Evolutionary conservation across 1,139 yeast species (phyloP).

Genomic region (Blastobotrys serpentis): DNA sequence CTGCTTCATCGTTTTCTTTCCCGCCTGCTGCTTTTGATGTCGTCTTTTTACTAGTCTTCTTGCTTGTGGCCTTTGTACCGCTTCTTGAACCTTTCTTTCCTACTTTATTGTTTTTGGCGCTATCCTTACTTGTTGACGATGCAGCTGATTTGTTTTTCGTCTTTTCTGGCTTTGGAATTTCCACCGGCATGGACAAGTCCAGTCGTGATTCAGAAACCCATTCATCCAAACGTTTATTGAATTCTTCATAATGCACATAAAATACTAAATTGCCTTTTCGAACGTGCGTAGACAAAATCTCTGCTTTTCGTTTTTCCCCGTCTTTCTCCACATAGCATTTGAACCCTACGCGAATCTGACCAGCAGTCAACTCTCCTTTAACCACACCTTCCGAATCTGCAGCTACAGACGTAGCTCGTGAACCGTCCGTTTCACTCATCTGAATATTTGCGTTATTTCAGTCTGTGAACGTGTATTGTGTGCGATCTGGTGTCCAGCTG

Average conservation of each 20-base stretch:
- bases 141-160: not conserved
- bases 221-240: constrained; percentile 91
- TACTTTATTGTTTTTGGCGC: constrained; percentile 44
- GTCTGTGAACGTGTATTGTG: too few relatives aligned
- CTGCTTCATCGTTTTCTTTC: constrained; percentile 29
- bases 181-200: constrained; percentile 64
- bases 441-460: too few relatives aligned
- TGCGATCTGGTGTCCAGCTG: constrained; percentile 1
- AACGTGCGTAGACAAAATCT: constrained; percentile 71
- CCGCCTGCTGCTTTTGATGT: constrained; percentile 18
- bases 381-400: constrained; percentile 15
- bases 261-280: constrained; percentile 76
- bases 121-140: constrained; percentile 15
- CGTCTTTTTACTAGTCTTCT: constrained; percentile 17
- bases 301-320: constrained; percentile 77
- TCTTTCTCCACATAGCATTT: constrained; percentile 81
- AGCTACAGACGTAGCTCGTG: constrained; percentile 17
- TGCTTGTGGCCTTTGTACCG: constrained; percentile 27
- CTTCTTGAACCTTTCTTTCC: constrained; percentile 42
- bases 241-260: constrained; percentile 92
- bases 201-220: constrained; percentile 79
- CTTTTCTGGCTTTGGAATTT: constrained; percentile 59
- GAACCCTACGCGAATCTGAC: constrained; percentile 52
- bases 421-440: constrained; percentile 11
- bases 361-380: constrained; percentile 21